phyloP scores from a whole-genome alignment of 2,329 filamentous ascomycete species.

The Seiridium unicorne region DNA sequence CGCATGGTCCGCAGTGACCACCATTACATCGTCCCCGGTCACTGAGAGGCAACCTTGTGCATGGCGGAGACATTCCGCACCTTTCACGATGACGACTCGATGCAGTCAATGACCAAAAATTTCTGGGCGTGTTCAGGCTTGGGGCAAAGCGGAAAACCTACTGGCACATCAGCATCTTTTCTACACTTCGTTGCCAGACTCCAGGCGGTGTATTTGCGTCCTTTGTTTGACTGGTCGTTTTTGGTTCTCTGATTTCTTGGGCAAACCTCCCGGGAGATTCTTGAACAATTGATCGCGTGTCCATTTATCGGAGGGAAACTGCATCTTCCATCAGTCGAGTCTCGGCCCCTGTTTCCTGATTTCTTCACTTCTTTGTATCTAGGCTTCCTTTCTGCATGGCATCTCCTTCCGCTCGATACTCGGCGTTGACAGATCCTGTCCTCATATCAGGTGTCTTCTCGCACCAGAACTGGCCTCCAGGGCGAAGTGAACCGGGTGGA shows the following conservation, averaged over 20 bases:
- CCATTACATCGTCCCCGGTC: background rate
- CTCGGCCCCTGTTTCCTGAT: slow-evolving; percentile 4
- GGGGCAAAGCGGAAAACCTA: background rate
- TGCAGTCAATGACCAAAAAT: slow-evolving; percentile 8
- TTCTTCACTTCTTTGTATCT: slow-evolving; percentile 10
- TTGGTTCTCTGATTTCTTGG: background rate
- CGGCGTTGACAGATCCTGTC: background rate
- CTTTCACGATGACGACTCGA: slow-evolving; percentile 12
- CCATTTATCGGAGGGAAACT: background rate
- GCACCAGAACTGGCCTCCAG: background rate
- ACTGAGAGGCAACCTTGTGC: slow-evolving; percentile 4
- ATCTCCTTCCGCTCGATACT: background rate
- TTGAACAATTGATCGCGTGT: background rate
- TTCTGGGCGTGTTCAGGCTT: background rate
- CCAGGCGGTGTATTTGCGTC: slow-evolving; percentile 1
- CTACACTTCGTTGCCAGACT: slow-evolving; percentile 8
- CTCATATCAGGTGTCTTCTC: background rate
- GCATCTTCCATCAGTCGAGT: slow-evolving; percentile 6
- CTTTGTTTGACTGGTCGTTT: background rate
- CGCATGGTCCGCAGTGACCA: background rate
- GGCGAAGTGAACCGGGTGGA: background rate
- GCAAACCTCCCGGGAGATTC: background rate
- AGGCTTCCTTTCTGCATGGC: slow-evolving; percentile 7
- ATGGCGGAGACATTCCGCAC: slow-evolving; percentile 7
- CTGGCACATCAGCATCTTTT: slow-evolving; percentile 5